phyloP scores from a whole-genome alignment of 331 rosid species.

The Acacia pycnantha region DNA sequence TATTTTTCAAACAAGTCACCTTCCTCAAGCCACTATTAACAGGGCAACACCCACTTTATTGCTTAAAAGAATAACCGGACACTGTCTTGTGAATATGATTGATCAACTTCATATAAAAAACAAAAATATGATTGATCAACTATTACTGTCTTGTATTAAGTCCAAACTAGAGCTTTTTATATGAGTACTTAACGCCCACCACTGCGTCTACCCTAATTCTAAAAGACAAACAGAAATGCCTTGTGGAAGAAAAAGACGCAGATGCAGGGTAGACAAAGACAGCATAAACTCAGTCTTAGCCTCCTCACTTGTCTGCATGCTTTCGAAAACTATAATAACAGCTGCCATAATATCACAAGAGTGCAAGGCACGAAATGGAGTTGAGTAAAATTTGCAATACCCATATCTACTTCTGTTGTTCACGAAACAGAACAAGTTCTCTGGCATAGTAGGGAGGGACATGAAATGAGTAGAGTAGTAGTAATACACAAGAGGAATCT shows the following conservation, averaged over 20 bases:
- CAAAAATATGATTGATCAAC: too few relatives aligned
- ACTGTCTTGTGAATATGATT: not conserved
- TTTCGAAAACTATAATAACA: not conserved
- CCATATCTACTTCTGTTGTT: not conserved
- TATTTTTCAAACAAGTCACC: not conserved
- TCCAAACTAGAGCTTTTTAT: not conserved
- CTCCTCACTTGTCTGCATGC: not conserved
- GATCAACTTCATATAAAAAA: too few relatives aligned
- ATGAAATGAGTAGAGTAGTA: not conserved
- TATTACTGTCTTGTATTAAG: not conserved
- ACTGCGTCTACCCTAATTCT: not conserved
- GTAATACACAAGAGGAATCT: not conserved
- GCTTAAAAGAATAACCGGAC: not conserved
- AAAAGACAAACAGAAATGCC: not conserved
- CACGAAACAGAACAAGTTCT: not conserved
- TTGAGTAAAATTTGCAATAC: not conserved
- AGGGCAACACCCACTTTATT: not conserved
- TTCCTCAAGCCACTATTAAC: not conserved
- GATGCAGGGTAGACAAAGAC: not conserved
- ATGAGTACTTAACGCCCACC: not conserved
- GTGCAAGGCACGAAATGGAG: not conserved
- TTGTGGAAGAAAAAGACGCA: not conserved
- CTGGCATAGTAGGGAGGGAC: not conserved
- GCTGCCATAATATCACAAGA: not conserved
- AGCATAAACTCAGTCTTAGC: not conserved